phyloP scores from a whole-genome alignment of 257 asterid species.

The Nicotiana sylvestris region DNA sequence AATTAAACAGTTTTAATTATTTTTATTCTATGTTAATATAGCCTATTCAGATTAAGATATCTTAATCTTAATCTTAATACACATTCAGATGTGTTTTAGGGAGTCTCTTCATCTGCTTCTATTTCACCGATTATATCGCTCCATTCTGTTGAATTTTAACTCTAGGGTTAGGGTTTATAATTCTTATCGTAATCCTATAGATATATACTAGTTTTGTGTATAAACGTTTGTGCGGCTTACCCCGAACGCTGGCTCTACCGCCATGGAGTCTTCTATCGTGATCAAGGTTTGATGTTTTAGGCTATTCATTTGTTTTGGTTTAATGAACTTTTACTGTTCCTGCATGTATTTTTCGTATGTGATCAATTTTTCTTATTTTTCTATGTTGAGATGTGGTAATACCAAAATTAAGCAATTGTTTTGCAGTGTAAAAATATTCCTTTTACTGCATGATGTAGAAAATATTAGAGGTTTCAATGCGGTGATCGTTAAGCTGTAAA shows the following conservation, averaged over 20 bases:
- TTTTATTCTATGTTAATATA: no score
- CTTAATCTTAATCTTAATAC: no score
- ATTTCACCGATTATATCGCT: constrained; percentile 15
- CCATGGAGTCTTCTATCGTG: constrained; percentile 60
- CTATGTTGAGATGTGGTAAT: not conserved
- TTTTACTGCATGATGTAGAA: not conserved
- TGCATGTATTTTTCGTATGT: not conserved
- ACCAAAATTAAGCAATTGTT: not conserved
- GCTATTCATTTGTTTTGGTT: not conserved
- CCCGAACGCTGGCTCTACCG: constrained; percentile 28
- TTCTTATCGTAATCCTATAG: not conserved
- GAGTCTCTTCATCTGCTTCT: constrained; percentile 5
- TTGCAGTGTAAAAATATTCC: not conserved
- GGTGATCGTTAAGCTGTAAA: not conserved
- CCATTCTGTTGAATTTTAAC: not conserved
- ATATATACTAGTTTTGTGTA: not conserved
- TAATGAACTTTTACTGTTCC: not conserved
- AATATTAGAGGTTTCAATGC: not conserved
- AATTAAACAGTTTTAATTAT: no score
- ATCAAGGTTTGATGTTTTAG: constrained; percentile 49
- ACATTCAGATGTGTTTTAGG: not conserved
- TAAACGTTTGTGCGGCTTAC: constrained; percentile 24
- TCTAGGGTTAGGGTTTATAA: constrained; percentile 30
- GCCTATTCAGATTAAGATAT: no score
- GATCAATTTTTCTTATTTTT: not conserved